A percentile compares a stretch with the other conserved stretches of the same genome.
Evolutionary conservation across 2,329 filamentous ascomycete genomes (phyloP).

Genomic region (Paraphaeosphaeria minitans): DNA sequence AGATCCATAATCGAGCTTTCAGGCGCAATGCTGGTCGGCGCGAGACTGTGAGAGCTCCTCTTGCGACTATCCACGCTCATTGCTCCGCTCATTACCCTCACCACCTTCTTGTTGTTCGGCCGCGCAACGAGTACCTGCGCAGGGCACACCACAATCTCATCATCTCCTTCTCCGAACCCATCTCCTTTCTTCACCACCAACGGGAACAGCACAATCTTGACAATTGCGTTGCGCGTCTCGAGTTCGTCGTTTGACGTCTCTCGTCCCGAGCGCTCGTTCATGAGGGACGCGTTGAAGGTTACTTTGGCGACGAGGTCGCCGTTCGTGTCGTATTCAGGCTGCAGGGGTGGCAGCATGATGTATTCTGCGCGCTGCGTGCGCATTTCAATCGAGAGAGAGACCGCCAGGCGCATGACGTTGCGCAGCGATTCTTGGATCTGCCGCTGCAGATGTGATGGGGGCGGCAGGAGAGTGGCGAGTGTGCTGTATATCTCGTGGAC

Average conservation of each 20-base stretch:
- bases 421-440: conserved; percentile 84
- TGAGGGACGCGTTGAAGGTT: conserved; percentile 87
- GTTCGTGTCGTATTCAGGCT: conserved; percentile 92
- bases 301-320: conserved; percentile 89
- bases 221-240: conserved; percentile 74
- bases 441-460: conserved; percentile 77
- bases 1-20: conserved; percentile 45
- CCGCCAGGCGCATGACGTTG: conserved; percentile 85
- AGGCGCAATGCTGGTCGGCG: conserved; percentile 32
- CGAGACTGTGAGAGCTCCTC: conserved; percentile 35
- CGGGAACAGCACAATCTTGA: conserved; percentile 93
- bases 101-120: conserved; percentile 54
- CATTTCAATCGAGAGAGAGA: conserved; percentile 94
- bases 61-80: conserved; percentile 52
- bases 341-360: conserved; percentile 95
- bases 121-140: conserved; percentile 85
- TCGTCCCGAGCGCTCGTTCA: conserved; percentile 87
- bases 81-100: conserved; percentile 56
- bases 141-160: conserved; percentile 93
- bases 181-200: conserved; percentile 96
- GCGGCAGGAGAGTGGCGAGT: conserved; percentile 81
- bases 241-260: conserved; percentile 76
- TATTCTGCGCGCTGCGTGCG: conserved; percentile 95
- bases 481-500: conserved; percentile 88
- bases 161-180: conserved; percentile 82